A percentile compares a stretch with the other conserved stretches of the same genome.
These are phyloP conservation scores for Paramyrothecium roridum DNA, from an alignment of 2,329 filamentous ascomycete genomes.

Conservation along the genomic window DNA sequence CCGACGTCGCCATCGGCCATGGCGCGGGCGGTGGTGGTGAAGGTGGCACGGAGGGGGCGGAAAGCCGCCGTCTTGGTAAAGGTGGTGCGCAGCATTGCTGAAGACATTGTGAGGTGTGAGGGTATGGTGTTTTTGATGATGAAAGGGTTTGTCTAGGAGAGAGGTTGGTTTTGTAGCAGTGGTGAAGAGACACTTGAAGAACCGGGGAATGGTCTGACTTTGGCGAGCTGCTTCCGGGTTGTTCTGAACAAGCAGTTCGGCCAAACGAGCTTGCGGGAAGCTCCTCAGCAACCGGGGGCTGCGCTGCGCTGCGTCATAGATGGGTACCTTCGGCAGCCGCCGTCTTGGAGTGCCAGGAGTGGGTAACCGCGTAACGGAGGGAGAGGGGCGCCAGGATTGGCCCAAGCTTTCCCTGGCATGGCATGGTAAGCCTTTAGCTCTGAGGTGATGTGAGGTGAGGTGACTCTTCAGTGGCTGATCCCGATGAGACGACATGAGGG, in stretches of 20 bases:
- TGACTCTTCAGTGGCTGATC: too few species aligned
- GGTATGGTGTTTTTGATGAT: constrained; percentile 8
- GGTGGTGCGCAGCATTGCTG: constrained; percentile 65
- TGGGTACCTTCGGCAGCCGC: constrained; percentile 1
- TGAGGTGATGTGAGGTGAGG: too few species aligned
- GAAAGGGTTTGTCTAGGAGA: constrained; percentile 4
- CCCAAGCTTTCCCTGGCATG: not conserved
- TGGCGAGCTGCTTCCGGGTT: not conserved
- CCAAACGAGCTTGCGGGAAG: too few species aligned
- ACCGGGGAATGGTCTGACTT: not conserved
- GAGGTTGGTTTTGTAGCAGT: constrained; percentile 2
- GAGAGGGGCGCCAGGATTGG: constrained; percentile 14
- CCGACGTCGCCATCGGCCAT: constrained; percentile 73
- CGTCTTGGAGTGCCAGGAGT: not conserved
- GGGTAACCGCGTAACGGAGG: constrained; percentile 12
- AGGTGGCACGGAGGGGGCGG: constrained; percentile 54
- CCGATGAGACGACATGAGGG: too few species aligned
- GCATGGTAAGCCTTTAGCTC: not conserved
- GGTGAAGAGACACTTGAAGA: not conserved
- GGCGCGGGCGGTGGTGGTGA: constrained; percentile 59
- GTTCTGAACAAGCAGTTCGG: not conserved
- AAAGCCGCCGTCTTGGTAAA: constrained; percentile 52
- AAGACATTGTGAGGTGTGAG: constrained; percentile 6
- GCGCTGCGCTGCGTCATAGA: constrained; percentile 6
- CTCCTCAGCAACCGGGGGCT: not conserved